Evolutionary conservation across 2,329 filamentous ascomycete genomes (phyloP).

Genomic region (Stachybotrys chartarum): DNA sequence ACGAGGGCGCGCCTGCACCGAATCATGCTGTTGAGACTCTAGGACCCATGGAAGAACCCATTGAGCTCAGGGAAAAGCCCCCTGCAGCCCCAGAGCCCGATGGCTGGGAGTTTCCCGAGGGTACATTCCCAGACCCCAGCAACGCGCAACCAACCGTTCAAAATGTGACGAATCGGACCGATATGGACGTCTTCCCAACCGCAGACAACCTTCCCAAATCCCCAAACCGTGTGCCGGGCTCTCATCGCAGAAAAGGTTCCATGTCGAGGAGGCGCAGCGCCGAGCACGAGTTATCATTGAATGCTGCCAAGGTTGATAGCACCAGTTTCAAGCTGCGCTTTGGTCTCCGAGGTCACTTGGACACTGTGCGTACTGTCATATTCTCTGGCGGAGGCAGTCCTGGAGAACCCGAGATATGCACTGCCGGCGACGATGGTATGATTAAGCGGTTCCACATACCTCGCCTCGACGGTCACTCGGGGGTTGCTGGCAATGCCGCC

Average conservation of each 20-base stretch:
- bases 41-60: constrained; percentile 29
- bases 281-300: constrained; percentile 56
- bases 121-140: constrained; percentile 52
- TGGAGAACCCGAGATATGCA: constrained; percentile 94
- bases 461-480: constrained; percentile 55
- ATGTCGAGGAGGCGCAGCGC: constrained; percentile 63
- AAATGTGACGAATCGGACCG: constrained; percentile 57
- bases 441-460: constrained; percentile 97
- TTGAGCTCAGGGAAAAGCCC: constrained; percentile 40
- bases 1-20: constrained; percentile 22
- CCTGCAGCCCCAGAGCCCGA: constrained; percentile 50
- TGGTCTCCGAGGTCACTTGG: constrained; percentile 83
- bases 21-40: constrained; percentile 33
- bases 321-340: constrained; percentile 88
- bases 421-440: constrained; percentile 87
- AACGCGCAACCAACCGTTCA: constrained; percentile 27
- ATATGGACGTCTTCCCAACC: constrained; percentile 80
- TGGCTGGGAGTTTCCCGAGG: constrained; percentile 90
- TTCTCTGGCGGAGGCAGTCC: constrained; percentile 96
- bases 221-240: constrained; percentile 59
- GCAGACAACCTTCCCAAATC: constrained; percentile 78
- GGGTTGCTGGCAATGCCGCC: constrained; percentile 40
- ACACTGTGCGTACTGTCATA: constrained; percentile 89
- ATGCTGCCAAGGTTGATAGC: constrained; percentile 53
- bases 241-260: constrained; percentile 75